Conservation (phyloP, 305 asterid species). For the Solanum hybrid region DNA sequence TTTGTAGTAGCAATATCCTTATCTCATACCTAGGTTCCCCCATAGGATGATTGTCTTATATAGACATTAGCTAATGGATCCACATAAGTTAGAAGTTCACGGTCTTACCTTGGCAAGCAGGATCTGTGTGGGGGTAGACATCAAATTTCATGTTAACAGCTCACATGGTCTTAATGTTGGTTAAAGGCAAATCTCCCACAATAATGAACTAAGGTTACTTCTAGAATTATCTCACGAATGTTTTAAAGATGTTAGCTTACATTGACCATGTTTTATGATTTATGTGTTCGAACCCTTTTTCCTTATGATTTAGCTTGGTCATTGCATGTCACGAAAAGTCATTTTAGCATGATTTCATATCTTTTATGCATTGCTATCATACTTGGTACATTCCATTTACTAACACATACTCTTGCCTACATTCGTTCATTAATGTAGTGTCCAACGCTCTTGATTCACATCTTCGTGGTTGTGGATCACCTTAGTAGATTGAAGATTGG, state of each 20-base stretch:
- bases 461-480: background rate
- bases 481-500: background rate
- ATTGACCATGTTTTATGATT: background rate
- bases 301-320: background rate
- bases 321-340: background rate
- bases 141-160: background rate
- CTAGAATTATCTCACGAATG: background rate
- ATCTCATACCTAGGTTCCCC: background rate
- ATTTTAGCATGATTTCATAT: background rate
- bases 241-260: background rate
- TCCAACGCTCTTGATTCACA: background rate
- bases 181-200: background rate
- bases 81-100: background rate
- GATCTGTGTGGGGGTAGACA: background rate
- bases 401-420: background rate
- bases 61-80: background rate
- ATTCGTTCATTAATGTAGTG: background rate
- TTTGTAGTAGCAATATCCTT: background rate
- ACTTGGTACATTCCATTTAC: background rate
- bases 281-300: background rate
- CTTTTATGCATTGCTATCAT: background rate
- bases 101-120: background rate
- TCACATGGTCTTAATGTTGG: background rate
- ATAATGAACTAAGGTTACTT: background rate
- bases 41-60: background rate